phyloP scores from a whole-genome alignment of 2,329 filamentous ascomycete species.

The Alternaria brassicae region DNA sequence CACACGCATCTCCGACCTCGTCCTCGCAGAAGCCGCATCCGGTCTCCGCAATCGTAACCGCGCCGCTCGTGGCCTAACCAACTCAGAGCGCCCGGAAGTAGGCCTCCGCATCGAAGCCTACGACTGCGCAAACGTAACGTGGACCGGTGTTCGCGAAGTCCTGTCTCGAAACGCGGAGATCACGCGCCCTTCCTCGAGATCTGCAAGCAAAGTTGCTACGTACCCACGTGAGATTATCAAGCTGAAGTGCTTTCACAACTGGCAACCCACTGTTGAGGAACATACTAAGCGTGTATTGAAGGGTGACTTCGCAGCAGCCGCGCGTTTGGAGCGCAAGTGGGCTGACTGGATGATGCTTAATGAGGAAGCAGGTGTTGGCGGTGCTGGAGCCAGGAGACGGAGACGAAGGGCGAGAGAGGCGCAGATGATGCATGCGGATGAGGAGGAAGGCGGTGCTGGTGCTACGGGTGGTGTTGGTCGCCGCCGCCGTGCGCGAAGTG shows the following conservation, averaged over 20 bases:
- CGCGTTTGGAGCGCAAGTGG: conserved; percentile 88
- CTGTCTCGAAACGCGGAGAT: conserved; percentile 83
- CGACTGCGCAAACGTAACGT: conserved; percentile 90
- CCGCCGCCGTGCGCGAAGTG: conserved; percentile 57
- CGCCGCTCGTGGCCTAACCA: conserved; percentile 43
- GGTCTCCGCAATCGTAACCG: conserved; percentile 73
- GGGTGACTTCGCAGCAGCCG: conserved; percentile 76
- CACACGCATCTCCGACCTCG: conserved; percentile 85
- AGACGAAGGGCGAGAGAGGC: conserved; percentile 82
- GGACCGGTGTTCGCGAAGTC: conserved; percentile 88
- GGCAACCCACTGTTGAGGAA: conserved; percentile 93
- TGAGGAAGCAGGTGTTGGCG: conserved; percentile 78
- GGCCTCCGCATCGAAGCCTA: conserved; percentile 83
- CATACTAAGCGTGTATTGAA: conserved; percentile 85
- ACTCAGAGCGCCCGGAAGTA: conserved; percentile 50
- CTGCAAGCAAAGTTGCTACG: conserved; percentile 49
- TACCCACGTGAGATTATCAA: conserved; percentile 82
- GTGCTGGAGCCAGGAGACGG: conserved; percentile 69
- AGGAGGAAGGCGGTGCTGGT: conserved; percentile 68
- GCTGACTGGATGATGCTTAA: conserved; percentile 91
- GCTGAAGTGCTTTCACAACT: conserved; percentile 93
- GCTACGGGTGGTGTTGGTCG: conserved; percentile 51
- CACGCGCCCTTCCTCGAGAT: conserved; percentile 56
- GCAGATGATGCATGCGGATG: conserved; percentile 78
- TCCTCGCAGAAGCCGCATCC: conserved; percentile 82